A percentile compares a stretch with the other conserved stretches of the same genome.
Conservation (phyloP, 768 basidiomycete genomes). For the Mycena galericulata region DNA sequence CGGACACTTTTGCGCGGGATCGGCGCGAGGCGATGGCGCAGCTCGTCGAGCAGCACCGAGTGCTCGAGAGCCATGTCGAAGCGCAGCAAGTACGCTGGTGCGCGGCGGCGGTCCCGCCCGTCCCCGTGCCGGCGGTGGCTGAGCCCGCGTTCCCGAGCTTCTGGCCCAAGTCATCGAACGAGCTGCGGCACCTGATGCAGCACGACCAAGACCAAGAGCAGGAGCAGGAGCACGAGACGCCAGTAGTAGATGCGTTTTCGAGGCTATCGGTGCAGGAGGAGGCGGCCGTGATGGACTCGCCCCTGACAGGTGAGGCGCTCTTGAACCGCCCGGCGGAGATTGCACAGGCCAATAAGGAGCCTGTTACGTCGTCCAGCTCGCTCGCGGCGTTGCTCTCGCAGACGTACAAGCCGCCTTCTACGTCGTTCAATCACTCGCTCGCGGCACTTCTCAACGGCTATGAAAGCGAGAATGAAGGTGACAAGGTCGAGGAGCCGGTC, state of each 20-base stretch:
- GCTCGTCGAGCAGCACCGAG: slow-evolving; percentile 20
- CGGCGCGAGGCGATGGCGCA: slow-evolving; percentile 28
- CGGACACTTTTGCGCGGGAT: slow-evolving; percentile 16
- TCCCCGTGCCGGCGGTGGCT: slow-evolving; percentile 4
- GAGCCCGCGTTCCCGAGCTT: slow-evolving; percentile 40
- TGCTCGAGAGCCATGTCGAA: slow-evolving; percentile 21
- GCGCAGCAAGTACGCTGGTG: slow-evolving; percentile 25
- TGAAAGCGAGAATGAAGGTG: slow-evolving; percentile 30
- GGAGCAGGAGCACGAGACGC: slow-evolving; percentile 23
- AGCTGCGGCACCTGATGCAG: slow-evolving; percentile 48
- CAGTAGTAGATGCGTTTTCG: slow-evolving; percentile 26
- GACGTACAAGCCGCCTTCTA: too few species aligned
- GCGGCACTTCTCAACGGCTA: slow-evolving; percentile 40
- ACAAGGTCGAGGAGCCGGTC: slow-evolving; percentile 5
- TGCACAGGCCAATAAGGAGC: slow-evolving; percentile 23
- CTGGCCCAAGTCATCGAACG: slow-evolving; percentile 52
- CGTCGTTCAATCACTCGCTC: too few species aligned
- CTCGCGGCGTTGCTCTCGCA: slow-evolving; percentile 44
- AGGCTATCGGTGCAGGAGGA: slow-evolving; percentile 29
- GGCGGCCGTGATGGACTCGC: slow-evolving; percentile 39
- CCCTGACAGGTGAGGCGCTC: slow-evolving; percentile 46
- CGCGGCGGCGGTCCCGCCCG: slow-evolving; percentile 8
- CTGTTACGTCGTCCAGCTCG: slow-evolving; percentile 35
- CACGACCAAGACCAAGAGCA: slow-evolving; percentile 24
- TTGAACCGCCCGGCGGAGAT: slow-evolving; percentile 39